A percentile compares a stretch with the other conserved stretches of the same genome.
Conservation (phyloP, 2,329 filamentous ascomycete genomes). For the Phialophora macrospora region DNA sequence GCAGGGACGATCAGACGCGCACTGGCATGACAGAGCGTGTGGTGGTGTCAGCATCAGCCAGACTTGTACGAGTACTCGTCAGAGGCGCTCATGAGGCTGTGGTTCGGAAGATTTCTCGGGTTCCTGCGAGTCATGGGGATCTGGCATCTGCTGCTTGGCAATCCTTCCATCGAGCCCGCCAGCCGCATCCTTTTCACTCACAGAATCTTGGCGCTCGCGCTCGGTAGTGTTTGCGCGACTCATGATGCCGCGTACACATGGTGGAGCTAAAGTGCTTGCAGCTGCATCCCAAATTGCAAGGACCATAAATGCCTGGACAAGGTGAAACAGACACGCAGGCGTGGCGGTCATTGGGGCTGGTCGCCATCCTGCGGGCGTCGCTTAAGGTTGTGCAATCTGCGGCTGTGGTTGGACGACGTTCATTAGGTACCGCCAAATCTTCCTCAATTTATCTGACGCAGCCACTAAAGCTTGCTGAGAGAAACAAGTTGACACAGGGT, state of each 20-base stretch:
- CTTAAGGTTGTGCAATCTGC: constrained; percentile 23
- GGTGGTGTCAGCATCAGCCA: too few relatives aligned
- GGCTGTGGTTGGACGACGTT: constrained; percentile 25
- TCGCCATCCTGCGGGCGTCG: not conserved
- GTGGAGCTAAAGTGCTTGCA: constrained; percentile 27
- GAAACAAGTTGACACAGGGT: not conserved
- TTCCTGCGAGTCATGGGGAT: constrained; percentile 25
- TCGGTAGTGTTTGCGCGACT: not conserved
- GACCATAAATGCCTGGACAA: constrained; percentile 3
- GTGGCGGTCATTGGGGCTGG: not conserved
- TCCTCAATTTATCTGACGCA: constrained; percentile 13
- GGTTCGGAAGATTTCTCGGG: constrained; percentile 27
- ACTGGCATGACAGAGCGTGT: too few relatives aligned
- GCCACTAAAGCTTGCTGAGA: not conserved
- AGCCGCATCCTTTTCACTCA: constrained; percentile 16
- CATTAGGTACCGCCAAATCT: constrained; percentile 21
- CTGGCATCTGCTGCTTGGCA: not conserved
- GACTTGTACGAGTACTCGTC: too few relatives aligned
- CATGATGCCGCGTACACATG: not conserved
- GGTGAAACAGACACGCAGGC: constrained; percentile 24
- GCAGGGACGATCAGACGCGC: too few relatives aligned
- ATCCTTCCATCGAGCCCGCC: not conserved
- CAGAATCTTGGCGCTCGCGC: not conserved
- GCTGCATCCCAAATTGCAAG: constrained; percentile 27
- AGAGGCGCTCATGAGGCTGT: not conserved